Evolutionary conservation across 129 eudicot species (phyloP).

Genomic region (Kitagawia praeruptora): DNA sequence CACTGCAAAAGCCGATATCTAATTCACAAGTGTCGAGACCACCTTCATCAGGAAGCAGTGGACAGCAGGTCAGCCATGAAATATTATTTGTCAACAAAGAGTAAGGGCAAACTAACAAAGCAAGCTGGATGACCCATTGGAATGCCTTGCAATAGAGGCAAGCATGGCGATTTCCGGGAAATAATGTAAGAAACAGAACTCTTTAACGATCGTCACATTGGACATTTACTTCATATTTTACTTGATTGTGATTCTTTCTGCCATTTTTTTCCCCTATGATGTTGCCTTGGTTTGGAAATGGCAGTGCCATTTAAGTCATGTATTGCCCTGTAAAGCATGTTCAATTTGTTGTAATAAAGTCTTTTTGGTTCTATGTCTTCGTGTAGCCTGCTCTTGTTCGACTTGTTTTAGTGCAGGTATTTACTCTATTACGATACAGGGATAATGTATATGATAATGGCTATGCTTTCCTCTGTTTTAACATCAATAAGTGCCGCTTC

Average conservation of each 20-base stretch:
- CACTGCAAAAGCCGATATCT: constrained; percentile 67
- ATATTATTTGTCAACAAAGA: neutral
- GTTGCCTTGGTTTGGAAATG: neutral
- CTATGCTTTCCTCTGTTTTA: too few species aligned
- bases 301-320: neutral
- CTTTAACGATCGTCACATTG: neutral
- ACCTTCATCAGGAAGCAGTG: constrained; percentile 17
- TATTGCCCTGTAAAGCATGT: neutral
- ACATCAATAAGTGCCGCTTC: too few species aligned
- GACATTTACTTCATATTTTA: constrained; percentile 11
- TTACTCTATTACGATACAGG: too few species aligned
- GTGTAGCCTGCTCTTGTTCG: neutral
- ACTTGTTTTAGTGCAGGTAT: too few species aligned
- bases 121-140: constrained; percentile 12
- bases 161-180: constrained; percentile 3
- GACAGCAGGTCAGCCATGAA: constrained; percentile 4
- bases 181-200: neutral
- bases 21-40: constrained; percentile 38
- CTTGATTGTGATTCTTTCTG: constrained; percentile 20
- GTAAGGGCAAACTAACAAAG: neutral
- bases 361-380: neutral
- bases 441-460: too few species aligned
- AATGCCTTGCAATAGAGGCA: constrained; percentile 22
- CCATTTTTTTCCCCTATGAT: constrained; percentile 10
- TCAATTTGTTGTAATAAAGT: neutral